These are phyloP conservation scores for Fusarium anguioides DNA, from an alignment of 2,329 filamentous ascomycete species.

Conservation along the genomic window DNA sequence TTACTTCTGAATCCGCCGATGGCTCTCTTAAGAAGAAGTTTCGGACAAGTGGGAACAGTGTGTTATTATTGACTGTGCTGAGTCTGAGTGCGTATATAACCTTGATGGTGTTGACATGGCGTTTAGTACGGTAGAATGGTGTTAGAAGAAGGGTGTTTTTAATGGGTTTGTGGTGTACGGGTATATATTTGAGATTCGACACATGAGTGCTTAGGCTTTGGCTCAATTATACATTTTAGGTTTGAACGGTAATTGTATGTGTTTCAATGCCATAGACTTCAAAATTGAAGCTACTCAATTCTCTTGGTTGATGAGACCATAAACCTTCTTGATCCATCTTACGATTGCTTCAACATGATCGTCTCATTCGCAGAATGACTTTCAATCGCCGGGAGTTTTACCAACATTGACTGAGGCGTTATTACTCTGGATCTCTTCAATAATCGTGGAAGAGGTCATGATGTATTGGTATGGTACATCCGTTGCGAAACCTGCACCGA, in stretches of 20 bases:
- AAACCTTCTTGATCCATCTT: too few species aligned
- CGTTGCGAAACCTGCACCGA: too few species aligned
- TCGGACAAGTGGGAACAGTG: slow-evolving; percentile 72
- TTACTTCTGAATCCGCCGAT: slow-evolving; percentile 60
- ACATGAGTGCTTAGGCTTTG: not conserved
- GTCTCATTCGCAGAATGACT: not conserved
- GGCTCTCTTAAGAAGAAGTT: slow-evolving; percentile 62
- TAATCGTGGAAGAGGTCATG: too few species aligned
- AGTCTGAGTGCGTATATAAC: slow-evolving; percentile 69
- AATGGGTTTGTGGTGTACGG: not conserved
- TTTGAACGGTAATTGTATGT: not conserved
- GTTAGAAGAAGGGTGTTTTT: not conserved
- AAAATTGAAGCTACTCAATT: not conserved
- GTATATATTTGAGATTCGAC: not conserved
- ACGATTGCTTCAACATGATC: not conserved
- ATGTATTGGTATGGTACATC: too few species aligned
- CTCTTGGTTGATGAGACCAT: too few species aligned
- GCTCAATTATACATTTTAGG: not conserved
- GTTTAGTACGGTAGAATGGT: slow-evolving; percentile 12
- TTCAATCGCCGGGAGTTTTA: too few species aligned
- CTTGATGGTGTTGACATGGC: slow-evolving; percentile 66
- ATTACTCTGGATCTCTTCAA: too few species aligned
- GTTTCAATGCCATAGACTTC: not conserved
- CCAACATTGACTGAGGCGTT: too few species aligned
- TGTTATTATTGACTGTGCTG: slow-evolving; percentile 66